A percentile compares a stretch with the other conserved stretches of the same genome.
phyloP scores from a whole-genome alignment of 148 eudicot genomes.

The Chenopodium formosanum region DNA sequence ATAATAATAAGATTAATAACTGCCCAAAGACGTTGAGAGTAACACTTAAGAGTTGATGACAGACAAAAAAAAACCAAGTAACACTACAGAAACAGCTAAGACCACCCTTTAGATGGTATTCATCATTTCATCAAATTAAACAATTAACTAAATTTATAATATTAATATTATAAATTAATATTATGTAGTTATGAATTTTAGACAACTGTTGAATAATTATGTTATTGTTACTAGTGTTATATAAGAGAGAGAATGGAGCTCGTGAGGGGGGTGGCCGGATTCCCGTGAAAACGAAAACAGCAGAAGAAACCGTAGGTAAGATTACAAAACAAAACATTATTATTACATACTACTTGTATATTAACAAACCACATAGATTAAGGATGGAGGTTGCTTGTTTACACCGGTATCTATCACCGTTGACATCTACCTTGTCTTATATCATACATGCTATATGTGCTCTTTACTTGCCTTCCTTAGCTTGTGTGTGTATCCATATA shows the following conservation, averaged over 20 bases:
- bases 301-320: not conserved
- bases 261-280: not conserved
- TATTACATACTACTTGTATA: too few relatives aligned
- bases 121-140: too few relatives aligned
- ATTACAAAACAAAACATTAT: not conserved
- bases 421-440: too few relatives aligned
- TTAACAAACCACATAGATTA: too few relatives aligned
- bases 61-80: too few relatives aligned
- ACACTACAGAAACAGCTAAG: not conserved
- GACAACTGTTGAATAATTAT: not conserved
- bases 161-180: not conserved
- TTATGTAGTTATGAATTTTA: not conserved
- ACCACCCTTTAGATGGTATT: too few relatives aligned
- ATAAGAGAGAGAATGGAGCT: not conserved
- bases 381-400: too few relatives aligned
- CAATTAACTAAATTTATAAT: too few relatives aligned
- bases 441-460: too few relatives aligned
- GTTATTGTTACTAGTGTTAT: not conserved
- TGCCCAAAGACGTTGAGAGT: not conserved
- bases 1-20: not conserved
- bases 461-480: too few relatives aligned
- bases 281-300: not conserved
- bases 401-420: too few relatives aligned
- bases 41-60: not conserved
- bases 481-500: too few relatives aligned